Conservation (phyloP, 768 basidiomycete genomes). For the Suillus paluster region DNA sequence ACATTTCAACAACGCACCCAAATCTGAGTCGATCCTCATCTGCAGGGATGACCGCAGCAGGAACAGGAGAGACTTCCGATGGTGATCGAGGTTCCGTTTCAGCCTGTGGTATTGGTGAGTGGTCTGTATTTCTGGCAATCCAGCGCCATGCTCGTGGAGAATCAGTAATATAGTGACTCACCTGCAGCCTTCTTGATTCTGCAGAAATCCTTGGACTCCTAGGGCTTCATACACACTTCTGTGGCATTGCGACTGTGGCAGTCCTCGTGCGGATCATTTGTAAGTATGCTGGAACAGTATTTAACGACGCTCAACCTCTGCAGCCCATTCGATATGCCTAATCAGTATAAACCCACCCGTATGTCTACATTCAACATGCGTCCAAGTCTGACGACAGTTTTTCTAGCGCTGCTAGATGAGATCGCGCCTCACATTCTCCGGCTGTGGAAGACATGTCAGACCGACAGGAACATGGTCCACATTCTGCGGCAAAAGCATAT, state of each 20-base stretch:
- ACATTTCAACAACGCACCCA: constrained; percentile 23
- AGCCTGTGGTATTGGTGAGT: background rate
- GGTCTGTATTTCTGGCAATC: background rate
- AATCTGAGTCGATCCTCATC: background rate
- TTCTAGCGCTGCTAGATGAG: background rate
- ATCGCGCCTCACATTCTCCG: background rate
- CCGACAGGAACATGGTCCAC: background rate
- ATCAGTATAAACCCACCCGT: constrained; percentile 5
- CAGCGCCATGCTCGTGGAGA: constrained; percentile 5
- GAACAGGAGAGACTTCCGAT: constrained; percentile 1
- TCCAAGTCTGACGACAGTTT: background rate
- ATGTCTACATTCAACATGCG: background rate
- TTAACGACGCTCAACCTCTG: background rate
- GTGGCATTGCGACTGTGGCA: background rate
- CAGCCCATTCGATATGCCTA: constrained; percentile 1
- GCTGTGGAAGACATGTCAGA: background rate
- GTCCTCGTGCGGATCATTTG: background rate
- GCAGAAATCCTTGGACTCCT: no score
- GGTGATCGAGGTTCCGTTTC: constrained; percentile 12
- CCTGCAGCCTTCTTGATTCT: no score
- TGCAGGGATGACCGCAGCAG: background rate
- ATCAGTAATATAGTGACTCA: no score
- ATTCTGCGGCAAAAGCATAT: background rate
- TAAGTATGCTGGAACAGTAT: background rate
- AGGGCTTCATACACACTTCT: no score